These are phyloP conservation scores for Biscogniauxia mediterranea DNA, from an alignment of 2,329 filamentous ascomycete species.

Conservation along the genomic window DNA sequence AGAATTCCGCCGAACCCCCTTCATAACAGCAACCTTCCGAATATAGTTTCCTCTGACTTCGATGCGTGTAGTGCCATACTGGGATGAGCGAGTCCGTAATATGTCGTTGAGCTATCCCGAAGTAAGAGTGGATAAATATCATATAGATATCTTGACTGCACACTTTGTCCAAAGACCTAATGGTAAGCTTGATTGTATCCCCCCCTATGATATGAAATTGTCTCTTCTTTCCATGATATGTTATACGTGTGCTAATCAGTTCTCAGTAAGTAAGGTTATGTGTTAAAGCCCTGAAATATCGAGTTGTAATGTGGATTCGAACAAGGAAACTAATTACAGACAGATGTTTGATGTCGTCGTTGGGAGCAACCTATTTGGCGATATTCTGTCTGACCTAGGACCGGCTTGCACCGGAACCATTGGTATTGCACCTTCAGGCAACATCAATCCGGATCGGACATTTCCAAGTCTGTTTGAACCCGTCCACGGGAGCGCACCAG, in stretches of 20 bases:
- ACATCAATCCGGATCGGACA: constrained; percentile 58
- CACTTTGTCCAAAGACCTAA: constrained; percentile 57
- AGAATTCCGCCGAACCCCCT: neutral
- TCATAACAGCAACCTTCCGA: neutral
- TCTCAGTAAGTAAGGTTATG: neutral
- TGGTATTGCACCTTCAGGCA: constrained; percentile 63
- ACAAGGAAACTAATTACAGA: neutral
- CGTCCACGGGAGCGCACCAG: constrained; percentile 62
- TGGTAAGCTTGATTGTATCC: neutral
- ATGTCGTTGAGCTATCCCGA: constrained; percentile 55
- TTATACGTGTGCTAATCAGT: neutral
- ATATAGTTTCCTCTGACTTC: neutral
- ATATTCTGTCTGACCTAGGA: constrained; percentile 63
- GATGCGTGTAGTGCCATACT: constrained; percentile 52
- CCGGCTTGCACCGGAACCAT: constrained; percentile 64
- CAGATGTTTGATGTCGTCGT: constrained; percentile 59
- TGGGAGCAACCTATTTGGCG: constrained; percentile 58
- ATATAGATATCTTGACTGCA: constrained; percentile 63
- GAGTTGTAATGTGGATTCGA: no score
- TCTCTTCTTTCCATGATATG: neutral
- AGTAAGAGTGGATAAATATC: constrained; percentile 59
- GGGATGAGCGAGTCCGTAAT: constrained; percentile 57
- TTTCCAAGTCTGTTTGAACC: constrained; percentile 64
- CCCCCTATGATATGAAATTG: neutral
- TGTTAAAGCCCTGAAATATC: no score